Evolutionary conservation across 768 basidiomycete species (phyloP).

Genomic region (Sutorius australiensis): DNA sequence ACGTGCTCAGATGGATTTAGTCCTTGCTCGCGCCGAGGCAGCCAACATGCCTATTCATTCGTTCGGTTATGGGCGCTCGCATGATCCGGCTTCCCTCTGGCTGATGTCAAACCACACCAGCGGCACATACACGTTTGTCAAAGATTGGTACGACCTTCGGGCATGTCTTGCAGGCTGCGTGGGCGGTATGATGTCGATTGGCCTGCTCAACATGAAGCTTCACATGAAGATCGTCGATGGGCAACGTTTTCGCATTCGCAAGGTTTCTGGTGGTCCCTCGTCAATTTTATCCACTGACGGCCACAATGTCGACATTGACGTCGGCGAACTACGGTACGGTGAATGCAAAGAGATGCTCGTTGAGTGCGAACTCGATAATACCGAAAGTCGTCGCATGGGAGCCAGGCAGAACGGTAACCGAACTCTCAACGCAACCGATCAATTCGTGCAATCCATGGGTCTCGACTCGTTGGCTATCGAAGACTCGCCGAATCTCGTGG

Average conservation of each 20-base stretch:
- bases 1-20: slow-evolving; percentile 96
- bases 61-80: slow-evolving; percentile 93
- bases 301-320: slow-evolving; percentile 90
- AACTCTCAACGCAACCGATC: slow-evolving; percentile 77
- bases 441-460: slow-evolving; percentile 83
- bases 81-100: slow-evolving; percentile 97
- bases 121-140: slow-evolving; percentile 97
- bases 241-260: slow-evolving; percentile 88
- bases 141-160: slow-evolving; percentile 95
- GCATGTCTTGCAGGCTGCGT: slow-evolving; percentile 91
- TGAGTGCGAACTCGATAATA: slow-evolving; percentile 84
- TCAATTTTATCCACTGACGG: slow-evolving; percentile 90
- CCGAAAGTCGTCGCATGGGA: slow-evolving; percentile 37
- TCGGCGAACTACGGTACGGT: slow-evolving; percentile 93
- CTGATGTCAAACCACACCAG: slow-evolving; percentile 97
- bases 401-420: slow-evolving; percentile 13
- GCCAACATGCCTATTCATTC: slow-evolving; percentile 97
- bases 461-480: slow-evolving; percentile 71
- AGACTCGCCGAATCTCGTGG: slow-evolving; percentile 67
- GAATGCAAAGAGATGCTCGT: slow-evolving; percentile 97
- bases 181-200: slow-evolving; percentile 96
- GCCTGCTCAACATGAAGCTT: slow-evolving; percentile 87
- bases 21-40: slow-evolving; percentile 93
- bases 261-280: slow-evolving; percentile 86
- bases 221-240: slow-evolving; percentile 92